Evolutionary conservation across 805 yeast genomes (phyloP), one percentile per base, ranked within the genome.

Genomic region (Wickerhamiella cacticola): DNA sequence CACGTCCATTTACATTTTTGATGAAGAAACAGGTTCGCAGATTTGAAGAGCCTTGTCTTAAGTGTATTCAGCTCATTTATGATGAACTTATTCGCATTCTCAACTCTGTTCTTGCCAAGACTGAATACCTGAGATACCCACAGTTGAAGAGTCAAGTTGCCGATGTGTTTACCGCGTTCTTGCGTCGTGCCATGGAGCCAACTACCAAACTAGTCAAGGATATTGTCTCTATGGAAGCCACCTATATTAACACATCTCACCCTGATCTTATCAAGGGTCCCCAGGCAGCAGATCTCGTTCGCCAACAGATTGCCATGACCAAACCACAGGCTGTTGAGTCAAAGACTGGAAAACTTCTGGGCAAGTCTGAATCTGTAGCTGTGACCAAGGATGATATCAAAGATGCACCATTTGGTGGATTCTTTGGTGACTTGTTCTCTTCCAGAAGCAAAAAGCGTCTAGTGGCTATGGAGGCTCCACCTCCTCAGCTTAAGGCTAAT

Each of bases 401-500:
- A 29, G 76, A 72, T 24, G 81, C 82, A 50, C 71, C 71, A 46
- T 55, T 70, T 31, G 76, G 79, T 46, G 95, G 96, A 1, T 92
- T 89, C 68, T 92, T 92, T 63, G 95, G 96, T 46, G 95, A 95
- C 2, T 84, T 92, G 62, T 89, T 92, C 67, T 77, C 94, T 10
- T 79, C 94, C 2, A 87, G 89, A 66, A 86, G 85, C 66, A 89
- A 86, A 68, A 87, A 87, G 74, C 80, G 94, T 64, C 72, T 88
- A 55, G 96, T 92, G 24, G 80, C 86, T 10, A 82, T 89, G 85
- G 97, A 89, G 65, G 86, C 96, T 2, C 98, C 98, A 42, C 98
- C 98, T 33, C 78, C 94, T 25, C 87, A 84, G 3, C 76, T 89
- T 62, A 80, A 86, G 61, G 97, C 97, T 5, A 78, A 87, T 15